A percentile compares a stretch with the other conserved stretches of the same genome.
Conservation (phyloP, 2,329 filamentous ascomycete species). For the Dactylonectria macrodidyma region DNA sequence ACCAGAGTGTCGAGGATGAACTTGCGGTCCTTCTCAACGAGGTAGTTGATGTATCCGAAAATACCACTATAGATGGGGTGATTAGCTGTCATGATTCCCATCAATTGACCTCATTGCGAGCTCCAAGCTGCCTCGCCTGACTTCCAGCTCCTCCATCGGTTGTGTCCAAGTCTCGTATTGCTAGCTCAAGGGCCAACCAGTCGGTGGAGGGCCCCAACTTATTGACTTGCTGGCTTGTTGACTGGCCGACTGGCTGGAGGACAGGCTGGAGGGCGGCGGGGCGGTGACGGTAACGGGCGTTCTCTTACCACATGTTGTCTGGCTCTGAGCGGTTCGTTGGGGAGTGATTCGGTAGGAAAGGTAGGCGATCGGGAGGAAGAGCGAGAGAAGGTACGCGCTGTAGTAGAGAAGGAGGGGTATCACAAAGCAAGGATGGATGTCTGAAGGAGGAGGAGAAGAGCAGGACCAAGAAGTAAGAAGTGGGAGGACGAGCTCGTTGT, state of each 20-base stretch:
- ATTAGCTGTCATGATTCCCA: slow-evolving; percentile 44
- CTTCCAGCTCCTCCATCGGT: slow-evolving; percentile 22
- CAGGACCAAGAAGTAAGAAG: slow-evolving; percentile 38
- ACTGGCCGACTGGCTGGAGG: slow-evolving; percentile 6
- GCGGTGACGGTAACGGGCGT: slow-evolving; percentile 7
- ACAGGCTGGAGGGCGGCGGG: neutral
- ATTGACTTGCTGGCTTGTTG: neutral
- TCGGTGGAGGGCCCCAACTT: slow-evolving; percentile 17
- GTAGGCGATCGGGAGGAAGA: slow-evolving; percentile 38
- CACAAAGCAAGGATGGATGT: slow-evolving; percentile 48
- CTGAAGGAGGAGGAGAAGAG: slow-evolving; percentile 43
- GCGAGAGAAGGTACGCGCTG: slow-evolving; percentile 39
- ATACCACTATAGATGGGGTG: slow-evolving; percentile 76
- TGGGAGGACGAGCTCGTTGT: slow-evolving; percentile 42
- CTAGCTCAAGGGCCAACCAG: slow-evolving; percentile 36
- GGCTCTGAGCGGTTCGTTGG: slow-evolving; percentile 35
- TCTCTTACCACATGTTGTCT: slow-evolving; percentile 50
- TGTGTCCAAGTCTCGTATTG: slow-evolving; percentile 24
- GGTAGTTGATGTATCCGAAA: slow-evolving; percentile 99
- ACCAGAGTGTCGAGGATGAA: slow-evolving; percentile 96
- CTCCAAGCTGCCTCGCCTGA: slow-evolving; percentile 24
- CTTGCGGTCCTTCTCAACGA: slow-evolving; percentile 98
- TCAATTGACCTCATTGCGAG: slow-evolving; percentile 39
- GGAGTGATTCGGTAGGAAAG: slow-evolving; percentile 21
- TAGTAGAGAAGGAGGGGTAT: slow-evolving; percentile 45